Percentiles rank a stretch among this genome's conserved stretches.
Evolutionary conservation across 257 asterid genomes (phyloP).

Genomic region (Fraxinus pennsylvanica): DNA sequence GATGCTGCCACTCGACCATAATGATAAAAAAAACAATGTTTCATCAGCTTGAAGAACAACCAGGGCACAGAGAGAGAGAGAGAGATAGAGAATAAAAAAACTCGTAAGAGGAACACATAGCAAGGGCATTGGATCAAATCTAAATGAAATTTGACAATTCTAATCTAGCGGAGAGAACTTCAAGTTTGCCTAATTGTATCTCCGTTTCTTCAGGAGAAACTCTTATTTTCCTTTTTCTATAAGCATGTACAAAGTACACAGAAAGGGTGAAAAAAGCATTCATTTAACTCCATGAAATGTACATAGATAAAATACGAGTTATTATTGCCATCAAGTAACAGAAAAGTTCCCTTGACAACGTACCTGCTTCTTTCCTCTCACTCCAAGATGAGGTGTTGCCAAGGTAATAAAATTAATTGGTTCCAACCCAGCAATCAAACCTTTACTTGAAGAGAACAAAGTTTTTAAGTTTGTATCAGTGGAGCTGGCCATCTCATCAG

Average conservation of each 20-base stretch:
- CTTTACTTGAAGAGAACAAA: conserved; percentile 37
- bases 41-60: conserved; percentile 11
- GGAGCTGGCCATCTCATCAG: conserved; percentile 35
- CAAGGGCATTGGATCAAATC: neutral
- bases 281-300: conserved; percentile 2
- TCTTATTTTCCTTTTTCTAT: neutral
- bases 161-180: neutral
- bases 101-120: neutral
- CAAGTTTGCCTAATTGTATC: neutral
- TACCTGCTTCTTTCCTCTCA: conserved; percentile 94
- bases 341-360: conserved; percentile 15
- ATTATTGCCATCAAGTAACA: neutral
- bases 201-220: neutral
- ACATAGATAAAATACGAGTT: neutral
- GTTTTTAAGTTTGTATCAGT: conserved; percentile 30
- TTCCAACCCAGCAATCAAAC: conserved; percentile 81
- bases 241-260: neutral
- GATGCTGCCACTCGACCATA: neutral
- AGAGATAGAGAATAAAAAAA: neutral
- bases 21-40: neutral
- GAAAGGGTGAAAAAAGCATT: neutral
- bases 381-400: conserved; percentile 99
- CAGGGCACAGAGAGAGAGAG: neutral
- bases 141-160: neutral
- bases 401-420: conserved; percentile 87